These are phyloP conservation scores for Candida anglica DNA, from an alignment of 805 yeast genomes.

Conservation along the genomic window DNA sequence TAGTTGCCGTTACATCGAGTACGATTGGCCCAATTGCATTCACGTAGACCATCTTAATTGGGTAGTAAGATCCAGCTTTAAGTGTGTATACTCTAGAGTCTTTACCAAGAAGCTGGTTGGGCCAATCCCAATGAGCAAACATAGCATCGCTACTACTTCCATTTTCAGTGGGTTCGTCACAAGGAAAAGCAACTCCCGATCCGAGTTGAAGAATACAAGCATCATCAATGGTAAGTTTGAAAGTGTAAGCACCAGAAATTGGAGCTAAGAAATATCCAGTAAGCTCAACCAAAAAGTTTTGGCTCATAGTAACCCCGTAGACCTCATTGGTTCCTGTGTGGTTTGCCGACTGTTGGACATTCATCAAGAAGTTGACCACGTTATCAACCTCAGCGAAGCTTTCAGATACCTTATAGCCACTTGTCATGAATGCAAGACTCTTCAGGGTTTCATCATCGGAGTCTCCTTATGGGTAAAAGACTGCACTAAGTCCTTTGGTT, in stretches of 20 bases:
- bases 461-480: not conserved
- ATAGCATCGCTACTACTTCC: not conserved
- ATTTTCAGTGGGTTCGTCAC: not conserved
- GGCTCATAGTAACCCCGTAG: slow-evolving; percentile 4
- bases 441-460: not conserved
- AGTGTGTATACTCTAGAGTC: slow-evolving; percentile 6
- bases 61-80: slow-evolving; percentile 4
- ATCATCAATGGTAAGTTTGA: not conserved
- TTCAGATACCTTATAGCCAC: not conserved
- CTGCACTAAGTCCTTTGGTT: slow-evolving; percentile 1
- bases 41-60: slow-evolving; percentile 14
- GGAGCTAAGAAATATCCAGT: slow-evolving; percentile 1
- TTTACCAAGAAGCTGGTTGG: not conserved
- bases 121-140: not conserved
- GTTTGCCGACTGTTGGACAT: not conserved
- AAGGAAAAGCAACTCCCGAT: not conserved
- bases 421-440: not conserved
- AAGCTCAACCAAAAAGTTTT: slow-evolving; percentile 3
- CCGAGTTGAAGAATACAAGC: not conserved
- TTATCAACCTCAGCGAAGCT: not conserved
- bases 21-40: not conserved
- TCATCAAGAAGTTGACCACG: not conserved
- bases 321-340: not conserved
- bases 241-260: not conserved
- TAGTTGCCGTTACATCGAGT: not conserved